Evolutionary conservation across 768 basidiomycete species (phyloP).

Genomic region (Tephrocybe sp.): DNA sequence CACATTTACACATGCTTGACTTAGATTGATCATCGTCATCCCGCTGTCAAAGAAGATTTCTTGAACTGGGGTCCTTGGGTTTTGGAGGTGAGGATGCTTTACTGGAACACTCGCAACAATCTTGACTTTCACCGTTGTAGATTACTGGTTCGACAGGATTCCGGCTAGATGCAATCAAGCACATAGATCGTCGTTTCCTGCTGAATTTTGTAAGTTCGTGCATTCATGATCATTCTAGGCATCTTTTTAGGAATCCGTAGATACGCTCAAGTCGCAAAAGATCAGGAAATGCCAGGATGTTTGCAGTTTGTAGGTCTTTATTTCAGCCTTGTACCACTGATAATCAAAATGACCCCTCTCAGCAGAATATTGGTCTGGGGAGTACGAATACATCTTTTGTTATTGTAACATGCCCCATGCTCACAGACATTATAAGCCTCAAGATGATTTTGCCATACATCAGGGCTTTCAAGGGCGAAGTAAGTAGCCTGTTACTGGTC

Average conservation of each 20-base stretch:
- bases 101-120: not conserved
- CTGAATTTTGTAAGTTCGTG: constrained; percentile 57
- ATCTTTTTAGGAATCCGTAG: constrained; percentile 28
- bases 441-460: constrained; percentile 58
- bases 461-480: constrained; percentile 64
- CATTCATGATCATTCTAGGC: not conserved
- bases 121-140: constrained; percentile 32
- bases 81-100: constrained; percentile 36
- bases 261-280: constrained; percentile 49
- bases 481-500: constrained; percentile 25
- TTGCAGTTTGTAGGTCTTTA: constrained; percentile 47
- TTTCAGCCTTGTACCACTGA: not conserved
- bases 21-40: constrained; percentile 86
- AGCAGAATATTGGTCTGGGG: constrained; percentile 83
- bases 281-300: constrained; percentile 49
- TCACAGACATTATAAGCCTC: constrained; percentile 26
- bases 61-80: constrained; percentile 80
- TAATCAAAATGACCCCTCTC: constrained; percentile 25
- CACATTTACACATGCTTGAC: too few relatives aligned
- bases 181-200: constrained; percentile 75
- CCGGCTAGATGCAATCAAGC: constrained; percentile 90
- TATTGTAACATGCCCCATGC: not conserved
- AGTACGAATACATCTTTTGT: constrained; percentile 43
- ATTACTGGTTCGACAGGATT: constrained; percentile 74
- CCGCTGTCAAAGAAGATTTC: constrained; percentile 75